These are phyloP conservation scores for Monosporozyma aquatica DNA, from an alignment of 805 yeast genomes.

Conservation along the genomic window DNA sequence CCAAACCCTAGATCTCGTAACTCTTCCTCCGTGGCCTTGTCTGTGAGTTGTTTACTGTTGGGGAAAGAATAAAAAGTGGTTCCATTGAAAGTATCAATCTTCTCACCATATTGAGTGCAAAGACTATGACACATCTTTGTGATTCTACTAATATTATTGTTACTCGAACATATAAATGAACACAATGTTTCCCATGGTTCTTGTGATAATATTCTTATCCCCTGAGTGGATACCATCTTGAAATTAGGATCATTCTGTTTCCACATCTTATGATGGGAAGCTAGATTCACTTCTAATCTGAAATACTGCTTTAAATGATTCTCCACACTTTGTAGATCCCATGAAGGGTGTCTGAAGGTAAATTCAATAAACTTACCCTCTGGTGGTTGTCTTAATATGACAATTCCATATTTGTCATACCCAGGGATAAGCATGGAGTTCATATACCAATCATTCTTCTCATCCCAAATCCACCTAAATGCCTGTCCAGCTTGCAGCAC, in stretches of 20 bases:
- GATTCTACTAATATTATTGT: conserved; percentile 88
- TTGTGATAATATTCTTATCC: conserved; percentile 79
- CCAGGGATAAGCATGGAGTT: conserved; percentile 22
- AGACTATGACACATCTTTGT: conserved; percentile 84
- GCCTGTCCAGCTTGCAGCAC: conserved; percentile 30
- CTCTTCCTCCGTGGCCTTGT: conserved; percentile 35
- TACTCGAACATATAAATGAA: conserved; percentile 90
- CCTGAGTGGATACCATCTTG: conserved; percentile 35
- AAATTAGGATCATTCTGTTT: conserved; percentile 43
- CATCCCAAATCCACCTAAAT: conserved; percentile 27
- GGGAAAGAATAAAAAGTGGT: conserved; percentile 68
- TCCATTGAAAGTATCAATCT: conserved; percentile 45
- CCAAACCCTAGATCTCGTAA: conserved; percentile 60
- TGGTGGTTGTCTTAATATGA: conserved; percentile 55
- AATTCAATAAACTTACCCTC: conserved; percentile 43
- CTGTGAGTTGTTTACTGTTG: conserved; percentile 41
- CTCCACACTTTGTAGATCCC: conserved; percentile 29
- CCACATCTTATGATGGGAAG: conserved; percentile 50
- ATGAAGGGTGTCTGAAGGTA: conserved; percentile 32
- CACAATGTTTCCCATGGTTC: conserved; percentile 95
- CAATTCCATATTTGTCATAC: conserved; percentile 40
- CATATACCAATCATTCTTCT: conserved; percentile 14
- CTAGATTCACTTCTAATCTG: conserved; percentile 49
- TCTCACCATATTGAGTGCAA: conserved; percentile 60
- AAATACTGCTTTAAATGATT: conserved; percentile 57